A percentile compares a stretch with the other conserved stretches of the same genome.
Evolutionary conservation across 352 stramenopile species (phyloP).

Genomic region (Pythium angustatum): DNA sequence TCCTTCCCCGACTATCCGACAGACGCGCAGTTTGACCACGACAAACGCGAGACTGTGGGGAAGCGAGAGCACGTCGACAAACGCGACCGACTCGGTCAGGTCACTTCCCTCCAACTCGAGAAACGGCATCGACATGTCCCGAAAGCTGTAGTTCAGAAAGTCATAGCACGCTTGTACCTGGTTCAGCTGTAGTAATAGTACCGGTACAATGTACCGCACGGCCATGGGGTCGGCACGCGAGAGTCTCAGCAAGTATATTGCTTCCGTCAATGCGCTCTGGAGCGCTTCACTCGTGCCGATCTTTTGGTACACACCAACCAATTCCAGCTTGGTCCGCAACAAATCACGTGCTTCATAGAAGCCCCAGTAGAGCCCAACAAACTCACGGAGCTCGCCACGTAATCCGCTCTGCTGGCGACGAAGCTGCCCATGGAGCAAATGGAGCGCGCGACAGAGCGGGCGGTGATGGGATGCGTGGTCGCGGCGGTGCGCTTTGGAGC

Average conservation of each 20-base stretch:
- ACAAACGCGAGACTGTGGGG: slow-evolving; percentile 7
- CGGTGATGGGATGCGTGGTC: slow-evolving; percentile 1
- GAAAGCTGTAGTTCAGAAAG: slow-evolving; percentile 20
- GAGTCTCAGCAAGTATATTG: slow-evolving; percentile 5
- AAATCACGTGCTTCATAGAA: slow-evolving; percentile 12
- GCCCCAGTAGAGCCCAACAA: slow-evolving; percentile 11
- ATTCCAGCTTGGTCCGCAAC: not conserved
- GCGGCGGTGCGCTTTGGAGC: slow-evolving; percentile 13
- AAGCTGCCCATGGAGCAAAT: not conserved
- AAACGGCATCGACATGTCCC: slow-evolving; percentile 10
- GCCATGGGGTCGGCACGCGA: slow-evolving; percentile 8
- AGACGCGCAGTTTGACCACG: slow-evolving; percentile 1
- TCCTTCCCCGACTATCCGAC: slow-evolving; percentile 1
- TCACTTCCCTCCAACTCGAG: not conserved
- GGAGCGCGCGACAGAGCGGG: not conserved
- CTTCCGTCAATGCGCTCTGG: slow-evolving; percentile 1
- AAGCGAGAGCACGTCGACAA: slow-evolving; percentile 1
- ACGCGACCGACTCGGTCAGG: slow-evolving; percentile 5
- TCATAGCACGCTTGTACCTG: slow-evolving; percentile 10
- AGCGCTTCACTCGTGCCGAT: slow-evolving; percentile 4
- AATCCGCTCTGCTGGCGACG: slow-evolving; percentile 4
- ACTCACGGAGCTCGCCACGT: slow-evolving; percentile 6
- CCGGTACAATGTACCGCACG: slow-evolving; percentile 11
- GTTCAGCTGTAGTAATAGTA: not conserved
- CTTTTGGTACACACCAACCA: slow-evolving; percentile 1